Percentiles rank a stretch among this genome's conserved stretches.
Conservation (phyloP, 106 monocot species). For the Dendrobium huoshanense region DNA sequence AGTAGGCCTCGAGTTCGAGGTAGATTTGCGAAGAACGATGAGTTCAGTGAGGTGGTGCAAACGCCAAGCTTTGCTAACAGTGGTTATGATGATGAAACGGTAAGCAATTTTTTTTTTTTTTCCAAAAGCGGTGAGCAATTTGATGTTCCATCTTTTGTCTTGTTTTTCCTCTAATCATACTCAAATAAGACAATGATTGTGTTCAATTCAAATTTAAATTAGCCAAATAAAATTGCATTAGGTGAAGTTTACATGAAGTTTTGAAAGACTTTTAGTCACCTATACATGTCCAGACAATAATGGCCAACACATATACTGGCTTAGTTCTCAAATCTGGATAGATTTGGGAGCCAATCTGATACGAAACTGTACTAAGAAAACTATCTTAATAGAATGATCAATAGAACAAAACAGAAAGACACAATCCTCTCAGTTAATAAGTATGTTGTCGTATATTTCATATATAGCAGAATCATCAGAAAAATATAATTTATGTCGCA, state of each 20-base stretch:
- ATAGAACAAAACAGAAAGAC: neutral
- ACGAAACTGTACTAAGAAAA: too few species aligned
- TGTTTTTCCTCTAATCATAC: neutral
- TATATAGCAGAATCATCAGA: neutral
- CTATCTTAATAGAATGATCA: too few species aligned
- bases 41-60: constrained; percentile 31
- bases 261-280: neutral
- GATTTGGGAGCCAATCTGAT: too few species aligned
- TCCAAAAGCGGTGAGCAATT: neutral
- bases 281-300: neutral
- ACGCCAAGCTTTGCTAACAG: constrained; percentile 22
- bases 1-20: constrained; percentile 77
- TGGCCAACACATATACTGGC: neutral
- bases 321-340: neutral
- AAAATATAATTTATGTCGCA: neutral
- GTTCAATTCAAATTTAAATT: too few species aligned
- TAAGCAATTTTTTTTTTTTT: neutral
- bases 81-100: constrained; percentile 47
- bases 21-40: constrained; percentile 85
- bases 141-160: neutral
- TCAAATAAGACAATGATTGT: too few species aligned
- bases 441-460: neutral
- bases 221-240: neutral
- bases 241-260: neutral
- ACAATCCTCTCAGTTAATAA: neutral